Evolutionary conservation across 805 yeast genomes (phyloP), one percentile per base, ranked within the genome.

Genomic region (Starmerella floris): DNA sequence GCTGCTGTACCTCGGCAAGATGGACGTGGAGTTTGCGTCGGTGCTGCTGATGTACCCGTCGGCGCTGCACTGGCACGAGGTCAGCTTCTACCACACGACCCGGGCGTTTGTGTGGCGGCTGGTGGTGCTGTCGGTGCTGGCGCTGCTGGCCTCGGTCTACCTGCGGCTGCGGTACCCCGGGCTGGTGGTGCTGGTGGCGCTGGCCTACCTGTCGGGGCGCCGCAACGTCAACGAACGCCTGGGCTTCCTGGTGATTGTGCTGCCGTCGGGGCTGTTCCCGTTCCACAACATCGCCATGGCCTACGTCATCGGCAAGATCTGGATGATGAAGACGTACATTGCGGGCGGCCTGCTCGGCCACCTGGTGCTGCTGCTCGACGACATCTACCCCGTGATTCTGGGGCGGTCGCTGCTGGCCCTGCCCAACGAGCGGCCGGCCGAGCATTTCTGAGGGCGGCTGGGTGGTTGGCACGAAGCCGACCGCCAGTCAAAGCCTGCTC

Each of bases 141-240:
- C 64, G 16, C 47, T 61, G 21, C 28, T 51, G 3, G 41, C 58
- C 15, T 48, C 67, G n/a, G 62, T 42, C 22, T 31, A 31, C 34
- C 17, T 11, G 34, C 51, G 30, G 38, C 55, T 10, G 51, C 33
- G 40, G 15, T 20, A 16, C 16, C 55, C 27, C 55, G 61, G 22
- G 38, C 66, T 62, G 2, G 54, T 62, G 17, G 56, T 75, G 23
- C 42, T 61, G 5, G 48, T 54, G 27, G 54, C 62, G 5, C 46
- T 73, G 34, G 52, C 66, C 8, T 73, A 69, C 49, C 56, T 73
- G 23, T 66, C 73, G 67, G 63, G 75, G 3, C 60, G 73, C 23
- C 63, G 67, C 17, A 26, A 42, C 20, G 62, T 66, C 44, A 72
- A 73, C 3, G 62, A 63, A 28, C 58, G 60, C 15, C 59, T 61